Evolutionary conservation across 768 basidiomycete genomes (phyloP).

Genomic region (Bullera alba): DNA sequence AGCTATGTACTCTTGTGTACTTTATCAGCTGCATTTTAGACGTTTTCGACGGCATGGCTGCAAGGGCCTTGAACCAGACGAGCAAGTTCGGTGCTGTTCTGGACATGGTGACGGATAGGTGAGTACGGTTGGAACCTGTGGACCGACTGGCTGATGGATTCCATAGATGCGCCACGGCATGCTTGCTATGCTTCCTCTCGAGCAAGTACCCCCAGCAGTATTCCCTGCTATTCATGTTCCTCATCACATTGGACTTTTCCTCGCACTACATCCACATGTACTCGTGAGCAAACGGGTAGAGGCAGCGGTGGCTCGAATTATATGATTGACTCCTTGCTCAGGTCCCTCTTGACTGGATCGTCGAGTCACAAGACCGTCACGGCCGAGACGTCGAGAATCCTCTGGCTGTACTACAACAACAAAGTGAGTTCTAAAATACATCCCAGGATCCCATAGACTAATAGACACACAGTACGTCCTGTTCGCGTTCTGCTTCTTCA

Average conservation of each 20-base stretch:
- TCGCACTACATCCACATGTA: slow-evolving; percentile 99
- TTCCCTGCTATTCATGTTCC: slow-evolving; percentile 81
- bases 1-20: slow-evolving; percentile 83
- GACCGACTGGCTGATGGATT: background rate
- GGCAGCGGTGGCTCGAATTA: background rate
- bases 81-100: slow-evolving; percentile 96
- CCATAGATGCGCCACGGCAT: slow-evolving; percentile 88
- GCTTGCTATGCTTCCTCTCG: slow-evolving; percentile 86
- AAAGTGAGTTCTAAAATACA: slow-evolving; percentile 62
- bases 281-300: slow-evolving; percentile 56
- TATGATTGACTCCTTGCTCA: slow-evolving; percentile 40
- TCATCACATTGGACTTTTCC: slow-evolving; percentile 94
- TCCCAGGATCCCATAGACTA: too few relatives aligned
- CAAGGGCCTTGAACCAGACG: slow-evolving; percentile 77
- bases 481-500: slow-evolving; percentile 87
- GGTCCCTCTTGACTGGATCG: slow-evolving; percentile 90
- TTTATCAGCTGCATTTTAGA: slow-evolving; percentile 85
- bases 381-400: slow-evolving; percentile 82
- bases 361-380: slow-evolving; percentile 86
- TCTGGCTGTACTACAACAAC: slow-evolving; percentile 91
- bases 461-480: slow-evolving; percentile 66
- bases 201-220: slow-evolving; percentile 71
- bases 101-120: slow-evolving; percentile 99
- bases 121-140: slow-evolving; percentile 29
- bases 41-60: slow-evolving; percentile 89